Percentiles rank a stretch among this genome's conserved stretches.
Evolutionary conservation across 345 rosid species (phyloP).

Genomic region (Hibiscus syriacus): DNA sequence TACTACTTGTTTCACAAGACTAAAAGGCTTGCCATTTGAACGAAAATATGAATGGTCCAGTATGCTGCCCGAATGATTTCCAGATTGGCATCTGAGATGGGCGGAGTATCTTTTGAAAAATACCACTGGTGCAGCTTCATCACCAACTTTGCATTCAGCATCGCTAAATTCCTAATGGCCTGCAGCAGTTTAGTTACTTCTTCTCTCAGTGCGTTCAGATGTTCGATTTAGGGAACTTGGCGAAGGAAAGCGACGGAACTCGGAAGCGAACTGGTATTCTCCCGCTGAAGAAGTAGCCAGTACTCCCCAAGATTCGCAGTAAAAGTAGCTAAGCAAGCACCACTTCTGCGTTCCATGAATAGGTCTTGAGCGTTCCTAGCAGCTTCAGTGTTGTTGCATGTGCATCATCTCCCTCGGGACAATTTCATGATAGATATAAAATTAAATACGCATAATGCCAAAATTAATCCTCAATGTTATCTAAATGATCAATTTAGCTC

Average conservation of each 20-base stretch:
- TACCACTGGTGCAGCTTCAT: conserved; percentile 44
- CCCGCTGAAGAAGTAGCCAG: conserved; percentile 23
- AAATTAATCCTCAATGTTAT: too few relatives aligned
- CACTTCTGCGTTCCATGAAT: conserved; percentile 34
- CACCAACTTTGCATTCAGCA: conserved; percentile 40
- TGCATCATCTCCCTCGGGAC: conserved; percentile 31
- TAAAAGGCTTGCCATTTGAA: conserved; percentile 49
- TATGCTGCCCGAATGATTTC: conserved; percentile 68
- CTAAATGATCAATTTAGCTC: too few relatives aligned
- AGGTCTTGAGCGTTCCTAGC: conserved; percentile 25
- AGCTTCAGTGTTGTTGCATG: conserved; percentile 27
- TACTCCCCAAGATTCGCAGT: conserved; percentile 36
- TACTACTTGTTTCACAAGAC: conserved; percentile 60
- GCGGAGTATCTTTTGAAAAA: conserved; percentile 23
- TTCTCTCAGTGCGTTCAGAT: conserved; percentile 17
- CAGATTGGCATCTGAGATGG: conserved; percentile 25
- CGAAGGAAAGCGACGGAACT: conserved; percentile 31
- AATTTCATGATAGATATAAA: conserved; percentile 40
- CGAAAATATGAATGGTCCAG: conserved; percentile 62
- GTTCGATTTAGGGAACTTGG: conserved; percentile 30
- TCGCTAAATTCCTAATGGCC: conserved; percentile 42
- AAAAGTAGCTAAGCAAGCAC: conserved; percentile 44
- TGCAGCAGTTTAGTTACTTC: conserved; percentile 30
- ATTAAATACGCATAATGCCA: too few relatives aligned
- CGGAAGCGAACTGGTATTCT: conserved; percentile 22